Percentiles rank a stretch among this genome's conserved stretches.
Evolutionary conservation across 352 stramenopile genomes (phyloP).

Genomic region (Phytophthora meadii): DNA sequence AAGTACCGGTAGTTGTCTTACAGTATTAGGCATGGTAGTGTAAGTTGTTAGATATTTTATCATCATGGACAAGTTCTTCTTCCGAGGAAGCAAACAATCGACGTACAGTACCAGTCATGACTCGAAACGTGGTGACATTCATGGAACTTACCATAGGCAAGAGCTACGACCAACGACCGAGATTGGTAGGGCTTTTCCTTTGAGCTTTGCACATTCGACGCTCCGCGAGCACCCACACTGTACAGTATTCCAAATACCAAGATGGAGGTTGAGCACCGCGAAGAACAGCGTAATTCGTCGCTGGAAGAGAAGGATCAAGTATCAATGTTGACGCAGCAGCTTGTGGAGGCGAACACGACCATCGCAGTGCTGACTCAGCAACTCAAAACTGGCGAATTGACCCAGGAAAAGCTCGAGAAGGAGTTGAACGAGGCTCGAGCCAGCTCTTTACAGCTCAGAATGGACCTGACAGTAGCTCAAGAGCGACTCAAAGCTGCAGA

Average conservation of each 20-base stretch:
- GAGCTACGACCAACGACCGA: slow-evolving; percentile 11
- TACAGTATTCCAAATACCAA: slow-evolving; percentile 2
- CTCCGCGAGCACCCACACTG: neutral
- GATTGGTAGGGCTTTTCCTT: slow-evolving; percentile 14
- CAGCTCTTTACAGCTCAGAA: slow-evolving; percentile 4
- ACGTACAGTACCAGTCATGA: neutral
- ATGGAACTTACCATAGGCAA: neutral
- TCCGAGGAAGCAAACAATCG: neutral
- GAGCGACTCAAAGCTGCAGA: slow-evolving; percentile 16
- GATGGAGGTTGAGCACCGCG: slow-evolving; percentile 4
- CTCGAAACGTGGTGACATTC: neutral
- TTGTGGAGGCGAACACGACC: slow-evolving; percentile 12
- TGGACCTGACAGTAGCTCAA: slow-evolving; percentile 5
- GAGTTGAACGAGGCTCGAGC: slow-evolving; percentile 10
- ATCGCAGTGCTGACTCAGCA: slow-evolving; percentile 18
- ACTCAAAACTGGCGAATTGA: slow-evolving; percentile 8
- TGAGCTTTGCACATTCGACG: slow-evolving; percentile 16
- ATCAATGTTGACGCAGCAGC: neutral
- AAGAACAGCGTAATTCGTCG: slow-evolving; percentile 3
- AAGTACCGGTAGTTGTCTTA: too few species aligned
- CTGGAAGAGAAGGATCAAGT: neutral
- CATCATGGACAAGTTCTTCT: neutral
- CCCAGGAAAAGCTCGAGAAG: slow-evolving; percentile 7
- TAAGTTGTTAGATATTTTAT: neutral
- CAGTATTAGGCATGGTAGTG: too few species aligned